phyloP scores from a whole-genome alignment of 1,284 basidiomycete genomes.

The Golubevia pallescens region DNA sequence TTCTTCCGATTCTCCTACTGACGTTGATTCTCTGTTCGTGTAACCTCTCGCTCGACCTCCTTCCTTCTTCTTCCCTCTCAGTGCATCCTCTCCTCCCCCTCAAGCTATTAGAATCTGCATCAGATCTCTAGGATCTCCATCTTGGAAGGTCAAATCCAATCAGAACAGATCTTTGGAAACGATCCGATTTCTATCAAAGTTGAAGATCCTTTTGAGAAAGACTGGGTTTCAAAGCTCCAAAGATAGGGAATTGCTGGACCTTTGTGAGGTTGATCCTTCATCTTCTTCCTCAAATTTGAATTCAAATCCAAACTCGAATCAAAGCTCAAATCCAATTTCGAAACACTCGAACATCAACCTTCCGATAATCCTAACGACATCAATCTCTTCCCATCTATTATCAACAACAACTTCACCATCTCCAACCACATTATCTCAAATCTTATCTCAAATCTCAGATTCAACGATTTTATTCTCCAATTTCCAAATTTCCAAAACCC shows the following conservation, averaged over 20 bases:
- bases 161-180: constrained; percentile 14
- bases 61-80: no score
- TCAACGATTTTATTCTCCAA: constrained; percentile 34
- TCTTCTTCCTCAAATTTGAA: constrained; percentile 1
- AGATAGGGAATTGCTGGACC: no score
- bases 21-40: no score
- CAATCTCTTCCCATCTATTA: constrained; percentile 28
- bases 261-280: constrained; percentile 28
- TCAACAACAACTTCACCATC: background rate
- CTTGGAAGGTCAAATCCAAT: constrained; percentile 21
- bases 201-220: constrained; percentile 23
- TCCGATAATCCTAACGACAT: constrained; percentile 29
- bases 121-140: constrained; percentile 37
- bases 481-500: constrained; percentile 30
- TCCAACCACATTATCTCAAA: constrained; percentile 15
- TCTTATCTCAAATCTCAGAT: constrained; percentile 33
- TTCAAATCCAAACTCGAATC: no score
- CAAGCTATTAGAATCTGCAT: constrained; percentile 42
- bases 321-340: no score
- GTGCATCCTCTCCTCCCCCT: constrained; percentile 4
- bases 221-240: no score
- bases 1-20: no score
- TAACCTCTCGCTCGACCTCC: no score
- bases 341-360: no score
- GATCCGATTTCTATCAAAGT: constrained; percentile 36